phyloP scores from a whole-genome alignment of 352 stramenopile species.

The Phytophthora boehmeriae region DNA sequence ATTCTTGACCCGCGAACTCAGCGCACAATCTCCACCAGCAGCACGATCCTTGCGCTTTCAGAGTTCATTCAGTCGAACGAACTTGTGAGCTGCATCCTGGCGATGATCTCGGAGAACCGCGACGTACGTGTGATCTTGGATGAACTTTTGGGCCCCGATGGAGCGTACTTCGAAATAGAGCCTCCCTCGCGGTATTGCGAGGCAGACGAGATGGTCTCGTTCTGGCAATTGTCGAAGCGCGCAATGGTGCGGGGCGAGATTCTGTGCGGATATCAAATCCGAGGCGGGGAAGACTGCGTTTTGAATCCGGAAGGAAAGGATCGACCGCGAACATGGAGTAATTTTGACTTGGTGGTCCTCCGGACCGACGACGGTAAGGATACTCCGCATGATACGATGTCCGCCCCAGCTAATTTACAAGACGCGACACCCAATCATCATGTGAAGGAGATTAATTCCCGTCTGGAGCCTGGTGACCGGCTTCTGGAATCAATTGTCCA shows the following conservation, averaged over 20 bases:
- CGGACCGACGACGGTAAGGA: conserved; percentile 31
- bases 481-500: conserved; percentile 49
- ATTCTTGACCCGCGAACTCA: conserved; percentile 89
- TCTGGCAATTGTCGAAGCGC: conserved; percentile 80
- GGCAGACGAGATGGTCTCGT: conserved; percentile 57
- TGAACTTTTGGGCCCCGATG: conserved; percentile 70
- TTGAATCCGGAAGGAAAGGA: conserved; percentile 80
- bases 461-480: too few relatives aligned
- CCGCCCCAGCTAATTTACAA: conserved; percentile 20
- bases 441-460: conserved; percentile 39
- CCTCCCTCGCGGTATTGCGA: conserved; percentile 65
- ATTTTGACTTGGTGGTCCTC: conserved; percentile 62
- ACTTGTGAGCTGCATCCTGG: conserved; percentile 83
- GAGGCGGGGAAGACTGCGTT: conserved; percentile 52
- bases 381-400: conserved; percentile 7
- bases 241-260: conserved; percentile 67
- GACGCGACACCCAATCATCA: conserved; percentile 35
- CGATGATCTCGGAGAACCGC: conserved; percentile 88
- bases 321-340: conserved; percentile 44
- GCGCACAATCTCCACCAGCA: conserved; percentile 77
- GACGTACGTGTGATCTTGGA: conserved; percentile 84
- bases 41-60: conserved; percentile 72
- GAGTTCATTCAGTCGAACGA: conserved; percentile 92
- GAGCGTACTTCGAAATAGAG: conserved; percentile 78
- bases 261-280: conserved; percentile 77